Conservation (phyloP, 148 eudicot genomes). For the Rhododendron molle region DNA sequence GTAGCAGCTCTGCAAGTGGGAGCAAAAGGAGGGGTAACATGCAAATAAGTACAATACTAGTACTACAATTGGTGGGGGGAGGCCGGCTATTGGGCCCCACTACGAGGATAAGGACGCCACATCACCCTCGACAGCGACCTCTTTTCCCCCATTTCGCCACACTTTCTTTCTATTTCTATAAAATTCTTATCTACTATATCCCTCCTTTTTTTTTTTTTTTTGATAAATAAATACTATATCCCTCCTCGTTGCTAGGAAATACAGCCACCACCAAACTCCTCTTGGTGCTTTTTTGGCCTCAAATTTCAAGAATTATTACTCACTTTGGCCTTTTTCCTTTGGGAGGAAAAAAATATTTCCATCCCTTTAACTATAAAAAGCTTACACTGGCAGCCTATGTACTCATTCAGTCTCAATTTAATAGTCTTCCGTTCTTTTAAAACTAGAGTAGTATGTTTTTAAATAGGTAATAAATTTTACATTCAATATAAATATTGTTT, state of each 20-base stretch:
- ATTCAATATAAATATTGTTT: too few species aligned
- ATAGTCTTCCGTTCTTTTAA: too few species aligned
- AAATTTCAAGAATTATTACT: background rate
- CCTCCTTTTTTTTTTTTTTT: too few species aligned
- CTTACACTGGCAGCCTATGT: background rate
- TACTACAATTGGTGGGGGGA: background rate
- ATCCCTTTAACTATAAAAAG: background rate
- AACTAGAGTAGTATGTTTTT: too few species aligned
- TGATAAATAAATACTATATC: too few species aligned
- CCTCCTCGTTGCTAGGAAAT: background rate
- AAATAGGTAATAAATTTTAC: too few species aligned
- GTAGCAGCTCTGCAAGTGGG: background rate
- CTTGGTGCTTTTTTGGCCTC: background rate
- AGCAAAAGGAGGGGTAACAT: background rate
- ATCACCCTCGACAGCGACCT: background rate
- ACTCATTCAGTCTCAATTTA: too few species aligned
- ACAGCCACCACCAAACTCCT: background rate
- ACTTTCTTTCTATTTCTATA: background rate
- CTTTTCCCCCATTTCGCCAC: background rate
- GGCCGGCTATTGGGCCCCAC: background rate
- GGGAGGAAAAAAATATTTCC: background rate
- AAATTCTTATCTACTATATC: too few species aligned
- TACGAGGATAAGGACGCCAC: slow-evolving; percentile 14
- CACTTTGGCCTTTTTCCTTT: background rate
- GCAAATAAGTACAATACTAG: background rate